phyloP scores from a whole-genome alignment of 306 rosid genomes.

The Hippophae gyantsensis region DNA sequence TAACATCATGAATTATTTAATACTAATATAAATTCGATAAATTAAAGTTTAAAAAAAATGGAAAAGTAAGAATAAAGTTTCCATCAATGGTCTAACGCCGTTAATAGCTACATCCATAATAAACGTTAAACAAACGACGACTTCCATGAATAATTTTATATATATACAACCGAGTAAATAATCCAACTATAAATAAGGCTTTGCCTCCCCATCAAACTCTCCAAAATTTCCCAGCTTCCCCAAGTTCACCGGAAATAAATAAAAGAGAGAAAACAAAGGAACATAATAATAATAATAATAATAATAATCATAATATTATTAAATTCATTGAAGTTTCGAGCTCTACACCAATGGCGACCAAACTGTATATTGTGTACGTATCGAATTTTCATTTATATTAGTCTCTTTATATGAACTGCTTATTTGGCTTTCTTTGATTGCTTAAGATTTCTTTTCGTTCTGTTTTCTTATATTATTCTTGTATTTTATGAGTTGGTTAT shows the following conservation, averaged over 20 bases:
- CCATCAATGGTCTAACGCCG: too few species aligned
- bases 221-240: constrained; percentile 20
- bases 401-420: too few species aligned
- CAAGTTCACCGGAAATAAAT: neutral
- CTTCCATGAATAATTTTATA: too few species aligned
- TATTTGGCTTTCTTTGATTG: too few species aligned
- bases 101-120: too few species aligned
- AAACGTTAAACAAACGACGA: too few species aligned
- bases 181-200: constrained; percentile 16
- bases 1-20: constrained; percentile 47
- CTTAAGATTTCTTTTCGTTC: too few species aligned
- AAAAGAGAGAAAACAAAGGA: neutral
- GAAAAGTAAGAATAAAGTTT: neutral
- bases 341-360: constrained; percentile 68
- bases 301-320: neutral
- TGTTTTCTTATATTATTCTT: too few species aligned
- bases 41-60: neutral
- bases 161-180: neutral
- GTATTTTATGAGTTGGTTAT: too few species aligned
- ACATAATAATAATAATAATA: neutral
- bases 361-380: constrained; percentile 81
- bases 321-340: neutral
- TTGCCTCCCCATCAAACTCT: neutral
- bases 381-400: neutral
- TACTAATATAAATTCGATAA: neutral